Evolutionary conservation across 1,284 basidiomycete genomes (phyloP).

Genomic region (Schizophyllum amplum): DNA sequence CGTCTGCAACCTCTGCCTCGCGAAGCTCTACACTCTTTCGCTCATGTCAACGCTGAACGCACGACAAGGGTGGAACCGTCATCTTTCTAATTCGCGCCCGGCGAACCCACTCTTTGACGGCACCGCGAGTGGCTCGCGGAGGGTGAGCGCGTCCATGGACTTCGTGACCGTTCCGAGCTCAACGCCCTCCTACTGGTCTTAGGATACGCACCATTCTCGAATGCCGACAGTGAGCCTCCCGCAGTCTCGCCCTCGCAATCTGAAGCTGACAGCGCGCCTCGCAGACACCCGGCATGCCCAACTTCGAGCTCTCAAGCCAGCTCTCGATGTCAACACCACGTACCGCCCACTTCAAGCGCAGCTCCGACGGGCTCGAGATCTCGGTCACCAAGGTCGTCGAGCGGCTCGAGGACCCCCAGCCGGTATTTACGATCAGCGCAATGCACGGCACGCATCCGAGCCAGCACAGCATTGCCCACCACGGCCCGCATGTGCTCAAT

Average conservation of each 20-base stretch:
- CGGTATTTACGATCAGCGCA: background rate
- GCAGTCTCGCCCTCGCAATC: background rate
- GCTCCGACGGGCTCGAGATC: background rate
- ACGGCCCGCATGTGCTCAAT: background rate
- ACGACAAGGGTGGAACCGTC: conserved; percentile 24
- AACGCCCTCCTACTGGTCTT: background rate
- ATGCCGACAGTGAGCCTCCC: background rate
- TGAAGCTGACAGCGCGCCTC: background rate
- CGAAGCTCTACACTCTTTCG: conserved; percentile 51
- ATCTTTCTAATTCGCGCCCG: background rate
- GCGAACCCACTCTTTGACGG: background rate
- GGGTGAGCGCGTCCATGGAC: background rate
- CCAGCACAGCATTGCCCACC: background rate
- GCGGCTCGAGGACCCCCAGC: conserved; percentile 10
- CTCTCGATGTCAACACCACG: background rate
- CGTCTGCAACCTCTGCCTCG: conserved; percentile 41
- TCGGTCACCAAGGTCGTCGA: conserved; percentile 8
- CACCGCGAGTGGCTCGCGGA: background rate
- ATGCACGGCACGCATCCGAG: background rate
- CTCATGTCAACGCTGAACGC: conserved; percentile 47
- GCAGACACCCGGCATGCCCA: background rate
- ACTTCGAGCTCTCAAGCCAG: background rate
- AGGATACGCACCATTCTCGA: background rate
- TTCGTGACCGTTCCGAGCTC: background rate
- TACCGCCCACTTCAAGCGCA: background rate